Percentiles rank a stretch among this genome's conserved stretches.
phyloP scores from a whole-genome alignment of 805 yeast species.

The Cyberlindnera sargentensis region DNA sequence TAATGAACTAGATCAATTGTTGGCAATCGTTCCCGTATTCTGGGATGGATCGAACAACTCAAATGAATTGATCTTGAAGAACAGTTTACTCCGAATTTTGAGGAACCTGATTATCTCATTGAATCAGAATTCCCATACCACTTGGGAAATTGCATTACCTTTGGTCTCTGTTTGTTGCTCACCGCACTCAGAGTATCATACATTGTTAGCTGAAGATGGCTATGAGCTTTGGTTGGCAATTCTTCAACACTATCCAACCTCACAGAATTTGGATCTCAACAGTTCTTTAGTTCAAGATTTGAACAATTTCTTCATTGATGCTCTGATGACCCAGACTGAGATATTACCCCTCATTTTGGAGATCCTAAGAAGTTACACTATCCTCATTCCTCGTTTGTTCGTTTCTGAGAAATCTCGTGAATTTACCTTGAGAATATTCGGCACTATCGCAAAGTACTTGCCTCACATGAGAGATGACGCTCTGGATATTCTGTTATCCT shows the following conservation, averaged over 20 bases:
- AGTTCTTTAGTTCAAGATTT: slow-evolving; percentile 16
- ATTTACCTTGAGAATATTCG: slow-evolving; percentile 34
- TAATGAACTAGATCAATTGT: slow-evolving; percentile 42
- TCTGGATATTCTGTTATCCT: slow-evolving; percentile 44
- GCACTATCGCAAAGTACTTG: slow-evolving; percentile 46
- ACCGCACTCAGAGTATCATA: slow-evolving; percentile 44
- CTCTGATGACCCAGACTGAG: slow-evolving; percentile 67
- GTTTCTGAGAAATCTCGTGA: slow-evolving; percentile 32
- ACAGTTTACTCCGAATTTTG: slow-evolving; percentile 47
- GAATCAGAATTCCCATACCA: slow-evolving; percentile 43
- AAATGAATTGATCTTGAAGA: slow-evolving; percentile 41
- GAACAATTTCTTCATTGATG: slow-evolving; percentile 38
- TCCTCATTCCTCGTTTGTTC: slow-evolving; percentile 35
- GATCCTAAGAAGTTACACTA: slow-evolving; percentile 54
- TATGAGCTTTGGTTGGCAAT: slow-evolving; percentile 75
- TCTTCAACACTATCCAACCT: slow-evolving; percentile 50
- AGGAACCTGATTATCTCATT: slow-evolving; percentile 50
- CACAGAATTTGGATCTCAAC: slow-evolving; percentile 7
- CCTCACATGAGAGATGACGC: slow-evolving; percentile 66
- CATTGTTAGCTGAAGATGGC: slow-evolving; percentile 76
- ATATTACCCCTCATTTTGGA: slow-evolving; percentile 57
- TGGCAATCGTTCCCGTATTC: slow-evolving; percentile 56
- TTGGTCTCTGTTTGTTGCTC: slow-evolving; percentile 57
- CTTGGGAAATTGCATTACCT: slow-evolving; percentile 54
- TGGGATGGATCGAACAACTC: slow-evolving; percentile 58